phyloP scores from a whole-genome alignment of 179 eudicot species.

The Silene vulgaris region DNA sequence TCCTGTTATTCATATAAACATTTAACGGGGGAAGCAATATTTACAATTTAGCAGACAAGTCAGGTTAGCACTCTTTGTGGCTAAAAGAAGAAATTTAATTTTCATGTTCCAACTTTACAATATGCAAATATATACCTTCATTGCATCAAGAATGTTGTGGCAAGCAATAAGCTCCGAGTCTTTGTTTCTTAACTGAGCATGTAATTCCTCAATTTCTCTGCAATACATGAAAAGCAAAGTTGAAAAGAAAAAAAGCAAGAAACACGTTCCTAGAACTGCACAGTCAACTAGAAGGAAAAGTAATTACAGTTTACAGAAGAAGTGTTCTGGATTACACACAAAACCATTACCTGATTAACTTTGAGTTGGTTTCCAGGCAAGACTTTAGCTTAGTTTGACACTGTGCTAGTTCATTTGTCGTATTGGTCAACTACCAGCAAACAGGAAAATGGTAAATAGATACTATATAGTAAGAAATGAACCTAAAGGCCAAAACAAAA shows the following conservation, averaged over 20 bases:
- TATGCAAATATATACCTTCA: conserved; percentile 41
- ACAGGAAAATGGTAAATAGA: conserved; percentile 20
- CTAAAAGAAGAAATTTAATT: neutral
- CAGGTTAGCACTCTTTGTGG: conserved; percentile 1
- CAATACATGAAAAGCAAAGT: conserved; percentile 3
- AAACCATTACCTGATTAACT: conserved; percentile 48
- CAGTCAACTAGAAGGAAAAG: neutral
- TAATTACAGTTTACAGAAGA: neutral
- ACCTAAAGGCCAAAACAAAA: neutral
- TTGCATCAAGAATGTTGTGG: conserved; percentile 34
- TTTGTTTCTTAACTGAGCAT: conserved; percentile 33
- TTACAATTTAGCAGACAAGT: neutral
- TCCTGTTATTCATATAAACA: conserved; percentile 38
- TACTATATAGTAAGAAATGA: neutral
- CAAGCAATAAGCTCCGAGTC: conserved; percentile 28
- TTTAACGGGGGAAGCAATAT: neutral
- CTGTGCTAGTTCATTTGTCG: conserved; percentile 52
- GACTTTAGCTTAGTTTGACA: conserved; percentile 56
- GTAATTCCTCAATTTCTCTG: conserved; percentile 69
- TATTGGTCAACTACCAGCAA: conserved; percentile 43
- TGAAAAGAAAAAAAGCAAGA: neutral
- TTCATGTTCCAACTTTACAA: neutral
- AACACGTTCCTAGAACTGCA: neutral
- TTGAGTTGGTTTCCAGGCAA: conserved; percentile 63
- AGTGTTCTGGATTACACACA: conserved; percentile 3